Evolutionary conservation across 331 rosid genomes (phyloP).

Genomic region (Quercus tomentella): DNA sequence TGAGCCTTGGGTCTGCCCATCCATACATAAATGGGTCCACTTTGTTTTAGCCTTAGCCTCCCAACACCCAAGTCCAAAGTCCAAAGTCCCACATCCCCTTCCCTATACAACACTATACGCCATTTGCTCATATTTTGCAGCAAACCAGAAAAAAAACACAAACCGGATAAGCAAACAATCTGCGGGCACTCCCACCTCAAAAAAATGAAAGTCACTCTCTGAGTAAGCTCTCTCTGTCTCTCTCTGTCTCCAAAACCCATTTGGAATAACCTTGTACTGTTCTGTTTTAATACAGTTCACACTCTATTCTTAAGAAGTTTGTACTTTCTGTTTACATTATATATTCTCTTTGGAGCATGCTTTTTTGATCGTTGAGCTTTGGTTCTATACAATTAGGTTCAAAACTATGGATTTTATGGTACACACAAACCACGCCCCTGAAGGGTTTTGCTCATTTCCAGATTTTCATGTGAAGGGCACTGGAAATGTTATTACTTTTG

Average conservation of each 20-base stretch:
- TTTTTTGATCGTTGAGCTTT: constrained; percentile 8
- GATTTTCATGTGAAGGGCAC: constrained; percentile 14
- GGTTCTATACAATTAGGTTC: constrained; percentile 6
- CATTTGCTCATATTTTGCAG: not conserved
- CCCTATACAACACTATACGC: not conserved
- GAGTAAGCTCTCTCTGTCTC: not conserved
- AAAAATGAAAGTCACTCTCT: not conserved
- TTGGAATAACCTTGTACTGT: not conserved
- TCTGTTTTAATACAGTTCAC: not conserved
- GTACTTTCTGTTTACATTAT: not conserved
- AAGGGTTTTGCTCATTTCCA: constrained; percentile 52
- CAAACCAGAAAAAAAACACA: not conserved
- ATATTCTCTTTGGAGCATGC: not conserved
- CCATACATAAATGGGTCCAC: not conserved
- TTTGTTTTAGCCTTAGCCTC: no score
- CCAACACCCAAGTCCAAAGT: no score
- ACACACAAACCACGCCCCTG: constrained; percentile 30
- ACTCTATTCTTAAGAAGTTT: not conserved
- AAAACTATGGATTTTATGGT: constrained; percentile 38
- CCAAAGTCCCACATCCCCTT: not conserved
- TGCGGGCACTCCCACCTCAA: constrained; percentile 9
- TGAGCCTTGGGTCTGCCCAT: not conserved
- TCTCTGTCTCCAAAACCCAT: not conserved
- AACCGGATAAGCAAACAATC: constrained; percentile 20
- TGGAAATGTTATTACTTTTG: constrained; percentile 10